Base-by-base conservation (phyloP, 106 monocot species). In the Apostasia shenzhenica region DNA sequence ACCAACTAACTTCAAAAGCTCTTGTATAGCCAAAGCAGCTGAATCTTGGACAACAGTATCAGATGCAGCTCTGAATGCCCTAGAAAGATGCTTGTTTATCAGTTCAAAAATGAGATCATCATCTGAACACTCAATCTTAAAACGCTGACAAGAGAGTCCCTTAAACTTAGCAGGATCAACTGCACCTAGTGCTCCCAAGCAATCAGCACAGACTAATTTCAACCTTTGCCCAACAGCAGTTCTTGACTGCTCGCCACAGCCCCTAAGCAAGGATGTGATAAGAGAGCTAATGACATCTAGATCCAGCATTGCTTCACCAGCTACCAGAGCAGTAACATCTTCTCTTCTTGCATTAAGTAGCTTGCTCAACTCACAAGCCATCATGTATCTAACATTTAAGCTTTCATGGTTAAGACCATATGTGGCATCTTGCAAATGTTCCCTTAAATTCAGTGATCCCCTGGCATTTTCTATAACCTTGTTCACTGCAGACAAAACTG, bases 81-180 rank as follows among this genome's bases (percentile, higher is more conserved):
- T 92, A 64, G 97, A 86, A 57, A 99, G 80, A 83, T 99, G 90
- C 65, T 93, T 99, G 76, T 92, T 79, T 59, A 99, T 99, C 68
- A 99, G 84, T 73, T 99, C 97, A 80, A 93, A 99, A 37, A 99
- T 99, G 49, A 99, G 87, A 88, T 99, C 97, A 81, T 99, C 97
- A 67, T 99, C 97, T 47, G 97, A 92, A 61, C 97, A 99, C 72
- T 85, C 87, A 72, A 99, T 99, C 70, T 99, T 99, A 67, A 99
- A 99, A 45, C 92, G 92, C 57, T 89, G 82, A 64, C 77, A 85
- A 55, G 90, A 78, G 41, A 81, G 70, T 67, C 75, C 92, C 71
- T 85, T 99, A 59, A 99, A 90, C 68, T 93, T 99, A 60, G 92
- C 89, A 63, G 97, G 97, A 64, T 99, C 97, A 43, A 99, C 84